Evolutionary conservation across 495 filamentous ascomycete species (phyloP).

Genomic region (Lophium mytilinum): DNA sequence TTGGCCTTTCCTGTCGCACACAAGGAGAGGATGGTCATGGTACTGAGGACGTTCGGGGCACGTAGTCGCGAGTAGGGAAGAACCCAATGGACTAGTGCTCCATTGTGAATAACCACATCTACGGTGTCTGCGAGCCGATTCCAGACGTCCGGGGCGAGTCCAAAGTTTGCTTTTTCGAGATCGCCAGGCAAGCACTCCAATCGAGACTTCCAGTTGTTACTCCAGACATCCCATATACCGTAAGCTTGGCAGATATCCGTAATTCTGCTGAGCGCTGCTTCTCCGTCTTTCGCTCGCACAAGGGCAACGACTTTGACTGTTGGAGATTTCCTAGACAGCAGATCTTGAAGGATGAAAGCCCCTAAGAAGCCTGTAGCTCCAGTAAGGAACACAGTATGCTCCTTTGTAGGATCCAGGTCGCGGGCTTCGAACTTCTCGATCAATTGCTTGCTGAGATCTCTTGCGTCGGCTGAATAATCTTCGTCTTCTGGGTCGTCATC

Average conservation of each 20-base stretch:
- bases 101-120: conserved; percentile 85
- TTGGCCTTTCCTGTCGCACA: conserved; percentile 74
- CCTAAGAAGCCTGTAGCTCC: conserved; percentile 91
- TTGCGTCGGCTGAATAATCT: conserved; percentile 61
- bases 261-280: conserved; percentile 45
- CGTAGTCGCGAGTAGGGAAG: conserved; percentile 68
- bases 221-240: conserved; percentile 83
- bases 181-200: conserved; percentile 65
- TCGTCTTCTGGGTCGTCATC: conserved; percentile 37
- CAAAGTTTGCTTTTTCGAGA: conserved; percentile 61
- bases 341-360: conserved; percentile 66
- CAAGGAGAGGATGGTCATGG: conserved; percentile 66
- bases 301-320: conserved; percentile 61
- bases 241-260: conserved; percentile 54
- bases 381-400: conserved; percentile 68
- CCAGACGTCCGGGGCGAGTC: conserved; percentile 57
- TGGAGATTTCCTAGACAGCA: conserved; percentile 46
- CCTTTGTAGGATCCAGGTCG: conserved; percentile 27
- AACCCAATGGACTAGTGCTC: conserved; percentile 83
- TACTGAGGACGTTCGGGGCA: conserved; percentile 72
- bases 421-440: conserved; percentile 36
- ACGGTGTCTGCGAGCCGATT: conserved; percentile 53
- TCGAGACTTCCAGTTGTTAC: conserved; percentile 54
- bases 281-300: conserved; percentile 57
- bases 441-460: conserved; percentile 45